A percentile compares a stretch with the other conserved stretches of the same genome.
phyloP scores from a whole-genome alignment of 2,329 filamentous ascomycete species.

The Colletotrichum musicola region DNA sequence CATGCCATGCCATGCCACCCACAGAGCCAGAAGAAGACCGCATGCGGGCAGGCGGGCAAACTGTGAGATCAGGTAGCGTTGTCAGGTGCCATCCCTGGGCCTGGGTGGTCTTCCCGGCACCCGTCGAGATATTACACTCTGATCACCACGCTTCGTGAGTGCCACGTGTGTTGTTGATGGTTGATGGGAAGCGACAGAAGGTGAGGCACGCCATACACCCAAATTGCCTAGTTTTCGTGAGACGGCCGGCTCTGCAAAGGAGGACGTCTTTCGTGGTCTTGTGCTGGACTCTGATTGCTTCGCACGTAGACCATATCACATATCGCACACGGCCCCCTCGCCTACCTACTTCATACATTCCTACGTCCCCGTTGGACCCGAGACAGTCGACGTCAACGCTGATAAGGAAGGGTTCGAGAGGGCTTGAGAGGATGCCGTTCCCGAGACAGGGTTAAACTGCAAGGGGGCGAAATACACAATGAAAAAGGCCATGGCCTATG shows the following conservation, averaged over 20 bases:
- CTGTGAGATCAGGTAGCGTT: neutral
- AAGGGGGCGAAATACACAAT: neutral
- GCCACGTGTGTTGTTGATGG: conserved; percentile 6
- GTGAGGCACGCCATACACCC: conserved; percentile 18
- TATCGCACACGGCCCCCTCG: neutral
- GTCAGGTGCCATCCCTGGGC: conserved; percentile 12
- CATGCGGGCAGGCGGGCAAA: conserved; percentile 23
- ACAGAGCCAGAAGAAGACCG: conserved; percentile 4
- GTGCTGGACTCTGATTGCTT: neutral
- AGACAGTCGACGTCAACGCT: conserved; percentile 23
- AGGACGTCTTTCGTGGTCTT: neutral
- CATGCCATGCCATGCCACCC: neutral
- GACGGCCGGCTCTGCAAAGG: neutral
- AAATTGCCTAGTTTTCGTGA: conserved; percentile 11
- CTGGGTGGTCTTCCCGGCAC: neutral
- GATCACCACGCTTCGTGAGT: neutral
- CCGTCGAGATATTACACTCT: neutral
- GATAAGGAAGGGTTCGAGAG: conserved; percentile 6
- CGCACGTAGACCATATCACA: conserved; percentile 28
- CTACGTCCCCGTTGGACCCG: conserved; percentile 20
- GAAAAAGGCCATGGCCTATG: conserved; percentile 20
- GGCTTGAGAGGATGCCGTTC: conserved; percentile 32
- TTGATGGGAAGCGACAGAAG: conserved; percentile 18
- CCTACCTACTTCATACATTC: neutral
- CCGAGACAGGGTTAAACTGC: conserved; percentile 26